Conservation (phyloP, 257 asterid species). For the Ilex asprella region DNA sequence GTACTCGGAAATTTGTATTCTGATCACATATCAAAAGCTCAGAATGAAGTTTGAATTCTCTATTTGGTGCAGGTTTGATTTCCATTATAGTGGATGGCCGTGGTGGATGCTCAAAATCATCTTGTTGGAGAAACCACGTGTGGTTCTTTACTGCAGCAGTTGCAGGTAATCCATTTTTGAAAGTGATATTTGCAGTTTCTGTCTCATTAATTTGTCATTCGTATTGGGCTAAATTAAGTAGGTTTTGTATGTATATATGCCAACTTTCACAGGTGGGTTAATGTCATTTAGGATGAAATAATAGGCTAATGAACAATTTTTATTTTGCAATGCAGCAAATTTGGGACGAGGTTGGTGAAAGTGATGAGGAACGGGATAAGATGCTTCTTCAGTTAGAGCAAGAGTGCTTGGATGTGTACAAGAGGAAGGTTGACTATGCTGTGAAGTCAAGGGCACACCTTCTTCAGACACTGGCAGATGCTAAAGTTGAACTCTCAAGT, state of each 20-base stretch:
- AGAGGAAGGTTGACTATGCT: constrained; percentile 85
- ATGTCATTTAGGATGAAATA: background rate
- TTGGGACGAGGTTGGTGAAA: constrained; percentile 96
- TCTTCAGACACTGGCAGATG: constrained; percentile 86
- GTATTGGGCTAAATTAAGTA: background rate
- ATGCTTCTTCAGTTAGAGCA: constrained; percentile 86
- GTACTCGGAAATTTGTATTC: no score
- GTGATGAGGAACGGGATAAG: constrained; percentile 75
- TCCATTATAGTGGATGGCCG: constrained; percentile 52
- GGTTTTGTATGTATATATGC: background rate
- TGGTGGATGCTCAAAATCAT: constrained; percentile 48
- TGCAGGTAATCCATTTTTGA: constrained; percentile 47
- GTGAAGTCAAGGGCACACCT: constrained; percentile 72
- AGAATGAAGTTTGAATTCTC: background rate
- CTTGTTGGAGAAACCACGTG: constrained; percentile 55
- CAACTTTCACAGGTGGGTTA: background rate
- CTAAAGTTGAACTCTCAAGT: constrained; percentile 82
- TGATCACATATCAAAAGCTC: no score
- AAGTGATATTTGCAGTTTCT: background rate
- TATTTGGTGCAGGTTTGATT: constrained; percentile 2
- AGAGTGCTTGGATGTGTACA: constrained; percentile 90
- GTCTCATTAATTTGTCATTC: background rate
- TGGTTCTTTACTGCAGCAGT: constrained; percentile 71
- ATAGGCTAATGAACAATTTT: background rate
- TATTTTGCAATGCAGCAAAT: constrained; percentile 53